Evolutionary conservation across 306 rosid genomes (phyloP), one percentile per base, ranked within the genome.

Genomic region (Styphnolobium japonicum): DNA sequence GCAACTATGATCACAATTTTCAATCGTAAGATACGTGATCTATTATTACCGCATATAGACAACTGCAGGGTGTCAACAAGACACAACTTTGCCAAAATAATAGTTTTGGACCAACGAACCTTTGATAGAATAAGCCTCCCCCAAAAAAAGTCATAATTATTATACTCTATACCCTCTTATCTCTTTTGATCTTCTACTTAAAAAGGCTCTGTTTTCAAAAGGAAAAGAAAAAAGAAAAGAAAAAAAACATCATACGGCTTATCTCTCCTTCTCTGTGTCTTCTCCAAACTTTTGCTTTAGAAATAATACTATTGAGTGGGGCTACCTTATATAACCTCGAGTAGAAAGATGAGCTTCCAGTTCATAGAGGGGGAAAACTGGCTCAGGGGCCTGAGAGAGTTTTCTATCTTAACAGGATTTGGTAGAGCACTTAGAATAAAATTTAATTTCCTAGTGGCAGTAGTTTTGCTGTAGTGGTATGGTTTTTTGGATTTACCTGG

Each of bases 401-500:
- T 69, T 29, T 76, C 77, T 39, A 62, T 81, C 85, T 81, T 78
- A 85, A 70, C 76, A 83, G 61, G 82, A 78, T 77, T 83, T 71
- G 89, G 84, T 81, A 62, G 80, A 78, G 36, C 53, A 12, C 67
- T 73, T 57, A 15, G 19, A 49, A 64, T 81, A 40, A 46, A 51
- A 68, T 12, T 81, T 51, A 64, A 55, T 61, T 42, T 52, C 33
- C 8, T 60, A 75, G 87, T 67, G 89, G 83, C 78, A 78, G 91
- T 48, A 85, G 84, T 83, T 85, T 64, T 81, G 77, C 53, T n/a
- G 10, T 65, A 49, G 61, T 27, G 39, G 33, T 66, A 18, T 10
- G 16, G 29, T 62, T 60, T 36, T 68, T 84, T 70, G 48, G 49
- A 69, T 52, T 77, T 78, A 57, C 34, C 33, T 60, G 3, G 12